These are phyloP conservation scores for Solanum hybrid DNA, from an alignment of 305 asterid genomes.

Conservation along the genomic window DNA sequence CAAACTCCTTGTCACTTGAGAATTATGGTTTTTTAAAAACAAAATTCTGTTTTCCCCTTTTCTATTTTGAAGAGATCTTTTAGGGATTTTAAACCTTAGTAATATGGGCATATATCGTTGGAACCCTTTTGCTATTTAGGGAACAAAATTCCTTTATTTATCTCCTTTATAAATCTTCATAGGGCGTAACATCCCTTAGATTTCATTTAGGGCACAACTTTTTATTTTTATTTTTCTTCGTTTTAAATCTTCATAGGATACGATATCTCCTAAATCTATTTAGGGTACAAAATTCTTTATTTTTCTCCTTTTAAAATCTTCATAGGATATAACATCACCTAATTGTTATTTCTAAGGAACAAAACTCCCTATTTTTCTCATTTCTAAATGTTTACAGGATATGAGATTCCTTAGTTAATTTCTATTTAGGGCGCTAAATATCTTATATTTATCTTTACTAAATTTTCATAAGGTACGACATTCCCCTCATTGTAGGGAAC, in stretches of 20 bases:
- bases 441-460: not conserved
- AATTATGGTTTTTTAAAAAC: too few species aligned
- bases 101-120: not conserved
- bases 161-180: not conserved
- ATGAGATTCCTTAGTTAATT: too few species aligned
- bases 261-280: not conserved
- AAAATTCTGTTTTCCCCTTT: too few species aligned
- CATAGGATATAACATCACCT: not conserved
- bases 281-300: not conserved
- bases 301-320: not conserved
- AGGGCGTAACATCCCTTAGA: not conserved
- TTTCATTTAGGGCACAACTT: too few species aligned
- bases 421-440: not conserved
- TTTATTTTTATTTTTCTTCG: too few species aligned
- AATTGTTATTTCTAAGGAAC: not conserved
- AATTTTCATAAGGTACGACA: not conserved
- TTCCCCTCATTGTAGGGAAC: not conserved
- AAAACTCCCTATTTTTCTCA: not conserved
- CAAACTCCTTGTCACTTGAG: too few species aligned
- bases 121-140: not conserved
- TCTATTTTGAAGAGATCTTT: too few species aligned
- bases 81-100: not conserved
- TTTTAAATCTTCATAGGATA: too few species aligned
- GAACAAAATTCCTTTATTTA: not conserved
- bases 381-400: not conserved